Percentiles rank a stretch among this genome's conserved stretches.
Conservation (phyloP, 495 filamentous ascomycete species). For the Talaromyces adpressus region DNA sequence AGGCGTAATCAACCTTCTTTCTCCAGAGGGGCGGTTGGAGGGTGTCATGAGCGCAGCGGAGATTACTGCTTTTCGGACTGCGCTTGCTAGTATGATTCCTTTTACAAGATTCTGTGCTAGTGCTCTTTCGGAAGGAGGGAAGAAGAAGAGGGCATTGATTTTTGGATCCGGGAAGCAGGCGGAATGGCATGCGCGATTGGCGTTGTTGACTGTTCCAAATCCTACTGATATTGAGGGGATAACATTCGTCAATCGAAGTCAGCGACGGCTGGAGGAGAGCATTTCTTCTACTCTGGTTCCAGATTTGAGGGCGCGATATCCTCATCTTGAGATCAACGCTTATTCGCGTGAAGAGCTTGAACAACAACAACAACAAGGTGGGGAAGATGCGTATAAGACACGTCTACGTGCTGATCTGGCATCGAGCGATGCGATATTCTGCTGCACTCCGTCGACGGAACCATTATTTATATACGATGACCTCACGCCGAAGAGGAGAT, state of each 20-base stretch:
- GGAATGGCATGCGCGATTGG: slow-evolving; percentile 84
- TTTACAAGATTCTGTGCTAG: slow-evolving; percentile 44
- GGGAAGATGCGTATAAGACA: slow-evolving; percentile 17
- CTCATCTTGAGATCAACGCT: slow-evolving; percentile 15
- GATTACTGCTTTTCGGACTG: slow-evolving; percentile 90
- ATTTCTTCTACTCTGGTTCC: slow-evolving; percentile 17
- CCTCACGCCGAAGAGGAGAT: slow-evolving; percentile 57
- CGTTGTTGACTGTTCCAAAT: slow-evolving; percentile 55
- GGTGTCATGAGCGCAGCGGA: slow-evolving; percentile 80
- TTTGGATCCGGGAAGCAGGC: slow-evolving; percentile 88
- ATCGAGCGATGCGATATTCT: slow-evolving; percentile 68
- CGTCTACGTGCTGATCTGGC: slow-evolving; percentile 20
- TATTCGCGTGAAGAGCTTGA: slow-evolving; percentile 23
- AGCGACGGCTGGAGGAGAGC: slow-evolving; percentile 35
- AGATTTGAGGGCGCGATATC: slow-evolving; percentile 20
- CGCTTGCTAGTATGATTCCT: slow-evolving; percentile 72
- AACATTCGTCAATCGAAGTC: slow-evolving; percentile 68
- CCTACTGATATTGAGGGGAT: slow-evolving; percentile 57
- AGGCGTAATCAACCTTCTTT: slow-evolving; percentile 75
- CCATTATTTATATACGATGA: slow-evolving; percentile 56
- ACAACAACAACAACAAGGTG: too few relatives aligned
- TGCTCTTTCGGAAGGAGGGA: background rate
- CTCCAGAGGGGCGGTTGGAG: slow-evolving; percentile 56
- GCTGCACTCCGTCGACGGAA: slow-evolving; percentile 55
- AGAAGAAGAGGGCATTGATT: slow-evolving; percentile 62